phyloP scores from a whole-genome alignment of 495 filamentous ascomycete species.

The Cairneyella variabilis region DNA sequence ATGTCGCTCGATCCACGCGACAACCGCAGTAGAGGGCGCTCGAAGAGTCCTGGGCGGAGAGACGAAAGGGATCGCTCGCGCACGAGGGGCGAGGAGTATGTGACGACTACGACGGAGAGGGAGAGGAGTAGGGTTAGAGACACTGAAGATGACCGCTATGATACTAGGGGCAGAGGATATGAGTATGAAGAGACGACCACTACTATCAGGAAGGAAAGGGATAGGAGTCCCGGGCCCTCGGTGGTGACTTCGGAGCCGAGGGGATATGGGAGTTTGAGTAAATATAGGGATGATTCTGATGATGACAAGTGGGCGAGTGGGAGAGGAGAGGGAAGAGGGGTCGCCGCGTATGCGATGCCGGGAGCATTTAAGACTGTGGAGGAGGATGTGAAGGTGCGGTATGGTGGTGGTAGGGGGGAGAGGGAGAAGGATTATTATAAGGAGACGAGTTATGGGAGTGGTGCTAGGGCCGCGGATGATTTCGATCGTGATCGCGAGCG shows the following conservation, averaged over 20 bases:
- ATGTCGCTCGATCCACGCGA: slow-evolving; percentile 27
- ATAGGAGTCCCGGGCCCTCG: too few species aligned
- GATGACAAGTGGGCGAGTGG: neutral
- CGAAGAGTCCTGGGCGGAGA: slow-evolving; percentile 26
- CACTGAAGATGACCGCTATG: neutral
- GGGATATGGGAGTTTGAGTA: neutral
- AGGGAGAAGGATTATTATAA: slow-evolving; percentile 24
- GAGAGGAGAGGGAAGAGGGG: neutral
- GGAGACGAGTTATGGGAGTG: slow-evolving; percentile 14
- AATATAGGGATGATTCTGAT: slow-evolving; percentile 12
- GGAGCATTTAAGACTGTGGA: slow-evolving; percentile 2
- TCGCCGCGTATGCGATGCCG: neutral
- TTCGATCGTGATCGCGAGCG: too few species aligned
- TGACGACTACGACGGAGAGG: neutral
- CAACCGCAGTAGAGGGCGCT: slow-evolving; percentile 18
- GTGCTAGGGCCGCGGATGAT: too few species aligned
- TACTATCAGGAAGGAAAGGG: slow-evolving; percentile 4
- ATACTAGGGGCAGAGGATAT: slow-evolving; percentile 6
- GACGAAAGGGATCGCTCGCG: slow-evolving; percentile 20
- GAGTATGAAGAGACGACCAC: slow-evolving; percentile 22
- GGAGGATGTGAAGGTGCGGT: slow-evolving; percentile 7
- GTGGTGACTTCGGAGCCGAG: slow-evolving; percentile 16
- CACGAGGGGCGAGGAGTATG: slow-evolving; percentile 8
- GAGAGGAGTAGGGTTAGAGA: slow-evolving; percentile 1
- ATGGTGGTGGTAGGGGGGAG: slow-evolving; percentile 7